Evolutionary conservation across 108 stramenopile species (phyloP), one percentile per base, ranked within the genome.

Genomic region (Cyclostephanos invisitatus): DNA sequence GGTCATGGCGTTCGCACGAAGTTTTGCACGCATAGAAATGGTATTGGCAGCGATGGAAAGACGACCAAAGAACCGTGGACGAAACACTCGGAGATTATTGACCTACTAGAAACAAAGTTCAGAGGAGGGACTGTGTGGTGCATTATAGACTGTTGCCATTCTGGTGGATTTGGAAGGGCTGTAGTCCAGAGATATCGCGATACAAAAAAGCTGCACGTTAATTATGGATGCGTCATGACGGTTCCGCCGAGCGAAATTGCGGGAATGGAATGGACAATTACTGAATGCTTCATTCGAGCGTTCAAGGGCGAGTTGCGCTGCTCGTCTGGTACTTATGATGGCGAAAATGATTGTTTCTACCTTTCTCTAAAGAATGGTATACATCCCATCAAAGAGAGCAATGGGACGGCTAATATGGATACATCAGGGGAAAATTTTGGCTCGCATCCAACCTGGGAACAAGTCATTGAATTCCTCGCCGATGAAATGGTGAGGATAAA

Each of bases 401-500:
- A 15, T 28, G 28, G 32, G 21, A 57, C 46, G 21, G 44, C 37
- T n/a, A 24, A 56, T 47, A 24, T 25, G 29, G 47, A n/a, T 15
- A 25, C 46, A 15, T 25, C 17, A 15, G 61, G 49, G 8, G 36
- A 49, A 9, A 24, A 37, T 21, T 15, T 27, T 3, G 48, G 67
- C 22, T 32, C 36, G 24, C 54, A 22, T 24, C 55, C 18, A 67
- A 49, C 35, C 8, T n/a, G 17, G 37, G 73, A 55, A 56, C 80
- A 81, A 62, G 80, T 81, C 25, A 70, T 81, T 61, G 80, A 81
- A 20, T 81, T 65, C 28, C 69, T 81, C n/a, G 20, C 80, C 12
- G 69, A 81, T 67, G 80, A 81, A 67, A 81, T 74, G 64, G 80
- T 47, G 21, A 65, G 80, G 54, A 55, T 81, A 3, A 81, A 81